Conservation (phyloP, 306 rosid species). For the Castanopsis chinensis region DNA sequence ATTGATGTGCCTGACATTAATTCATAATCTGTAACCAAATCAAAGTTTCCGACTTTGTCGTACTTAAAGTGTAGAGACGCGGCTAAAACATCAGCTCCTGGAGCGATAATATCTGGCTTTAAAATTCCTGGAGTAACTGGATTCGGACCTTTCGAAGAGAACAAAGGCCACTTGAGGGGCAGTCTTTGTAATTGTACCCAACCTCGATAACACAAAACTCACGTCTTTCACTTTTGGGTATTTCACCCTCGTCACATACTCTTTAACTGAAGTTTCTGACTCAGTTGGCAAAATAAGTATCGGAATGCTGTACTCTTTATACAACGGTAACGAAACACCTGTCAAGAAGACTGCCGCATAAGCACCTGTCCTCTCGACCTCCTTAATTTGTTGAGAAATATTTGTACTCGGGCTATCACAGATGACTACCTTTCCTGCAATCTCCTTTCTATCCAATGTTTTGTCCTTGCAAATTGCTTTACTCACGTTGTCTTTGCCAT, state of each 20-base stretch:
- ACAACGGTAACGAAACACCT: no score
- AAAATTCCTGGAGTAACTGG: not conserved
- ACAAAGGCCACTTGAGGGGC: not conserved
- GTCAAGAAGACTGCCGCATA: conserved; percentile 8
- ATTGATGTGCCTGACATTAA: not conserved
- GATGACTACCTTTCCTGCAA: conserved; percentile 5
- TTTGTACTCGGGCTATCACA: not conserved
- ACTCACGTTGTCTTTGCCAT: not conserved
- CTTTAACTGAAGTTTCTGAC: not conserved
- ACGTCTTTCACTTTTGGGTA: not conserved
- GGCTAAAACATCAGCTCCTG: not conserved
- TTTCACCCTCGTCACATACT: not conserved
- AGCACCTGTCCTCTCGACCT: not conserved
- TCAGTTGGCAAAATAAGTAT: not conserved
- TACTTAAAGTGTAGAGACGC: not conserved
- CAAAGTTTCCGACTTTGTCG: not conserved
- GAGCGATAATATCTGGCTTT: not conserved
- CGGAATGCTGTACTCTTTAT: not conserved
- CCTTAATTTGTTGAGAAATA: not conserved
- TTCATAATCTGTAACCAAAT: not conserved
- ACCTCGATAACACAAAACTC: not conserved
- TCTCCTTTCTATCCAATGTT: conserved; percentile 3
- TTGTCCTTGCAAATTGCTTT: not conserved
- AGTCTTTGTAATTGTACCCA: not conserved
- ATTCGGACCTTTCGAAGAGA: conserved; percentile 17